Conservation (phyloP, 1,139 yeast genomes). For the Yamadazyma oceani region DNA sequence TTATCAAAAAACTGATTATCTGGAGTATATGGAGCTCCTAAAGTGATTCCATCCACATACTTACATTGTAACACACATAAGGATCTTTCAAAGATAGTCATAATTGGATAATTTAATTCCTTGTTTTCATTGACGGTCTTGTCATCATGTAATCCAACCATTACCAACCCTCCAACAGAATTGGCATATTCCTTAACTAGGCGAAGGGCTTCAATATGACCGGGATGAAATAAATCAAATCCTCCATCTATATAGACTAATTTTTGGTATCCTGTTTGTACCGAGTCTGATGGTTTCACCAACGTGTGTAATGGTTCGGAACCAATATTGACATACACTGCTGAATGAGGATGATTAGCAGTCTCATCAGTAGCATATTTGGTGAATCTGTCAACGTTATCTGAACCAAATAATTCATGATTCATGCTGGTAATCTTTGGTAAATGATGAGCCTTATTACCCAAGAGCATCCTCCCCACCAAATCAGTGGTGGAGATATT, state of each 20-base stretch:
- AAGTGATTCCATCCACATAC: slow-evolving; percentile 73
- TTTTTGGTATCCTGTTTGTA: slow-evolving; percentile 22
- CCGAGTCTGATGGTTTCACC: slow-evolving; percentile 33
- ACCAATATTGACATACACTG: slow-evolving; percentile 48
- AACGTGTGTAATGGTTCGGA: slow-evolving; percentile 28
- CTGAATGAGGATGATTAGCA: slow-evolving; percentile 62
- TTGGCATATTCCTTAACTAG: slow-evolving; percentile 40
- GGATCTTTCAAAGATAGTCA: slow-evolving; percentile 84
- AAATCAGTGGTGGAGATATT: slow-evolving; percentile 94
- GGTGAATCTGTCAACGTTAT: slow-evolving; percentile 36
- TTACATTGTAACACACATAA: slow-evolving; percentile 86
- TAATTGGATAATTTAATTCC: slow-evolving; percentile 75
- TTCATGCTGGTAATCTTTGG: slow-evolving; percentile 29
- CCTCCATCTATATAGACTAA: slow-evolving; percentile 76
- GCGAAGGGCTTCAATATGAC: slow-evolving; percentile 75
- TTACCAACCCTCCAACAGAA: slow-evolving; percentile 43
- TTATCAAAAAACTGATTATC: slow-evolving; percentile 36
- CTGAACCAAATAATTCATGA: slow-evolving; percentile 37
- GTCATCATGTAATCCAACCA: slow-evolving; percentile 76
- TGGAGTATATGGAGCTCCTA: slow-evolving; percentile 67
- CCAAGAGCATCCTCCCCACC: slow-evolving; percentile 83
- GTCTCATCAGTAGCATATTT: slow-evolving; percentile 67
- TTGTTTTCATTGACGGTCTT: slow-evolving; percentile 53
- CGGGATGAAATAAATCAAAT: slow-evolving; percentile 91
- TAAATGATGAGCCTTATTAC: slow-evolving; percentile 59